Evolutionary conservation across 306 rosid genomes (phyloP), one percentile per base, ranked within the genome.

Genomic region (Geum urbanum): DNA sequence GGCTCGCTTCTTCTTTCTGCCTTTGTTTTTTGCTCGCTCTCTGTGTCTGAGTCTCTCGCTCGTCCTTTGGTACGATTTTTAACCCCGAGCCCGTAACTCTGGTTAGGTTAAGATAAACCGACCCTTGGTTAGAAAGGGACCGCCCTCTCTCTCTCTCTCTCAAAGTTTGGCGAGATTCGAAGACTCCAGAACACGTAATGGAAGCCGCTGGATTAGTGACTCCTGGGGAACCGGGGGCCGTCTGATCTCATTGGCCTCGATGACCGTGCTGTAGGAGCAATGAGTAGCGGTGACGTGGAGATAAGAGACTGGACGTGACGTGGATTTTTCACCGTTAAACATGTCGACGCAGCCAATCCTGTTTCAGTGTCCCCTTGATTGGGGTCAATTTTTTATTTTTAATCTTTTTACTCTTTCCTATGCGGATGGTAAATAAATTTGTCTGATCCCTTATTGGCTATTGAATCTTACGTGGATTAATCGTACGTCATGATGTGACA

Each of bases 141-240:
- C 82, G 22, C 40, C 22, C 62, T 32, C 35, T 73, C 70, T 60
- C 64, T 76, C 54, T 37, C 54, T 44, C 2, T 18, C 45, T 60
- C 10, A 2, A 32, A 32, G 37, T 32, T 32, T 32, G 37, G 37
- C 32, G 43, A 7, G 66, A 16, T 76, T 66, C 70, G 96, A 94
- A 94, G 86, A 64, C 78, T 87, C 96, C 82, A 83, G 95, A 94
- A 89, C 20, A 13, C 59, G 72, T 0, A 19, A 71, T 71, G 8
- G 2, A 18, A 32, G 54, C 89, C 96, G 87, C 80, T 46, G 58
- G 78, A 77, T 78, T 1, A 0, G 22, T 13, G 49, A 55, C n/a
- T 1, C 19, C 2, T 32, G 50, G 69, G 19, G n/a, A 53, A 74
- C 72, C 85, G 54, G 11, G 14, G 24, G 16, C 82, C 82, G 85